Percentiles rank a stretch among this genome's conserved stretches.
phyloP scores from a whole-genome alignment of 441 rosid species.

The Heliophila coronopifolia region DNA sequence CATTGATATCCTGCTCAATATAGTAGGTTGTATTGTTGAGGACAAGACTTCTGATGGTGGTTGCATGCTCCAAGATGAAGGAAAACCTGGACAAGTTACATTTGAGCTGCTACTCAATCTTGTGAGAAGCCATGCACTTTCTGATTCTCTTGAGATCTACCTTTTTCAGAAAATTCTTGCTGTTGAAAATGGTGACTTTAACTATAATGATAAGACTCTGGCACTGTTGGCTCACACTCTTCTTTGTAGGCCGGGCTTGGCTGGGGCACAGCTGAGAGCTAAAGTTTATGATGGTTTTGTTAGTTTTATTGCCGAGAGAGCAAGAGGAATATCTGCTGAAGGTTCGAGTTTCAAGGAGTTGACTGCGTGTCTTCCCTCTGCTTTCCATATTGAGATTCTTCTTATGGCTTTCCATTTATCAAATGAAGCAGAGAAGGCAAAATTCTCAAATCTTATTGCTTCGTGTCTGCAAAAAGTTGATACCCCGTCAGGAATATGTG shows the following conservation, averaged over 20 bases:
- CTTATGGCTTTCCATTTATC: conserved; percentile 95
- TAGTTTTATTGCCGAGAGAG: conserved; percentile 60
- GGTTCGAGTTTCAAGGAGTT: conserved; percentile 60
- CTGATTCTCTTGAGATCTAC: conserved; percentile 69
- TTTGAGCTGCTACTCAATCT: conserved; percentile 76
- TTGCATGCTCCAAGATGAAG: conserved; percentile 55
- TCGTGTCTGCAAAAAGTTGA: conserved; percentile 46
- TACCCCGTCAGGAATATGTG: conserved; percentile 40
- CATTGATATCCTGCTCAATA: conserved; percentile 74
- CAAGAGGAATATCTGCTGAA: conserved; percentile 40
- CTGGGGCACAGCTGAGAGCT: conserved; percentile 69
- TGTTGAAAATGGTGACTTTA: conserved; percentile 62
- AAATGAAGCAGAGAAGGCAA: conserved; percentile 62
- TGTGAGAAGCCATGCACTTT: conserved; percentile 51
- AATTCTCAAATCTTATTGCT: conserved; percentile 51
- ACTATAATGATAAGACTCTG: conserved; percentile 74
- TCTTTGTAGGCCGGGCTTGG: conserved; percentile 54
- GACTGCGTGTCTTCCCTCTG: conserved; percentile 74
- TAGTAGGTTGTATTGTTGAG: conserved; percentile 53
- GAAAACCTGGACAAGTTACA: conserved; percentile 60
- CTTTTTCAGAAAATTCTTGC: conserved; percentile 68
- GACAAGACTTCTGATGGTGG: conserved; percentile 46
- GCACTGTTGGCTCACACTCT: conserved; percentile 71
- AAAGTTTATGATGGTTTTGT: conserved; percentile 56
- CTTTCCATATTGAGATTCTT: conserved; percentile 90